phyloP scores from a whole-genome alignment of 495 filamentous ascomycete species.

The Delitschia confertaspora region DNA sequence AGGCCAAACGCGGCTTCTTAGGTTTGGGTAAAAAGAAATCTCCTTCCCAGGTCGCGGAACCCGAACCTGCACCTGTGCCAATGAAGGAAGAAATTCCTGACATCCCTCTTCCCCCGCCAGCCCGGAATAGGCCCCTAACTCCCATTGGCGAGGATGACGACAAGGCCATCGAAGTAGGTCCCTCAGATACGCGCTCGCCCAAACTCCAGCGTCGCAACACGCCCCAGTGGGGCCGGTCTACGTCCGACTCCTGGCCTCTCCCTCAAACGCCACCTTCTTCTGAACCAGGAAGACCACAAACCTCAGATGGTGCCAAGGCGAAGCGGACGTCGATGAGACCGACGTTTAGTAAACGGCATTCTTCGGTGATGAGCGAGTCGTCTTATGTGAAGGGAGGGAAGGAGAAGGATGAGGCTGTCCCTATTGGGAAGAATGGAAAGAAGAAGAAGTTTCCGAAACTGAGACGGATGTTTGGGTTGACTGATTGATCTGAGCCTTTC shows the following conservation, averaged over 20 bases:
- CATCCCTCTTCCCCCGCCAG: conserved; percentile 7
- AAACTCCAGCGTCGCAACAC: conserved; percentile 26
- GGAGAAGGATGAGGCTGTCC: too few relatives aligned
- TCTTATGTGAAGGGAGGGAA: conserved; percentile 18
- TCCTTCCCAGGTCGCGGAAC: neutral
- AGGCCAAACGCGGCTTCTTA: conserved; percentile 30
- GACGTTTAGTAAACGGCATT: conserved; percentile 22
- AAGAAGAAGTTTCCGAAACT: conserved; percentile 53
- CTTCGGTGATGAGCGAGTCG: conserved; percentile 1
- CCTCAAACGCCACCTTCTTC: conserved; percentile 21
- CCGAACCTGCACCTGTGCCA: neutral
- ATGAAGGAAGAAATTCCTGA: neutral
- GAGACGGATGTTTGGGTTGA: conserved; percentile 48
- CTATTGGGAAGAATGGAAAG: conserved; percentile 36
- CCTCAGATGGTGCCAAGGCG: conserved; percentile 16
- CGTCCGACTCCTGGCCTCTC: conserved; percentile 29
- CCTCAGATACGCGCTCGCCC: conserved; percentile 13
- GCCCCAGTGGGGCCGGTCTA: conserved; percentile 21
- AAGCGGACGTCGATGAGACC: conserved; percentile 10
- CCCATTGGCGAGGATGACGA: conserved; percentile 22
- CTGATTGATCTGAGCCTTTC: conserved; percentile 41
- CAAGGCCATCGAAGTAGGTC: conserved; percentile 6
- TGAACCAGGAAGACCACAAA: conserved; percentile 24
- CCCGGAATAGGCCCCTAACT: conserved; percentile 17
- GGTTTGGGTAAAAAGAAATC: conserved; percentile 32